Conservation (phyloP, 805 yeast species). For the Candida suzukii region DNA sequence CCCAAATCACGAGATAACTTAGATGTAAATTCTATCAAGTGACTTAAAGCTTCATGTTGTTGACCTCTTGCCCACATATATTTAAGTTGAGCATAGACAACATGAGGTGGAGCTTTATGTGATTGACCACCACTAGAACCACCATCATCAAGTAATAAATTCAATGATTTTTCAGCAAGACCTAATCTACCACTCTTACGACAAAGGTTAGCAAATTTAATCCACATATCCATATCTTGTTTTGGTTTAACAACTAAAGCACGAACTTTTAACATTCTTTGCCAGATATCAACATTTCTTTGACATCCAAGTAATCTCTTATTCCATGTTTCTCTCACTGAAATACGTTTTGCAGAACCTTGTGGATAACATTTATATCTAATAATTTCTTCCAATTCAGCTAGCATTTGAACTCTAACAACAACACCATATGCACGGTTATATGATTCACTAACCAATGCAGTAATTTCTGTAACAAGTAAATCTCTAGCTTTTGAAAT, state of each 20-base stretch:
- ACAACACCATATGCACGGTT: conserved; percentile 96
- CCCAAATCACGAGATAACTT: conserved; percentile 87
- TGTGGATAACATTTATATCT: conserved; percentile 80
- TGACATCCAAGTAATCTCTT: conserved; percentile 90
- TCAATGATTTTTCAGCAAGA: conserved; percentile 86
- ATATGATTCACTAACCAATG: conserved; percentile 90
- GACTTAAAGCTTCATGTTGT: conserved; percentile 77
- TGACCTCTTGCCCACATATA: conserved; percentile 96
- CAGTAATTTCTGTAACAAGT: conserved; percentile 87
- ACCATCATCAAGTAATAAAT: conserved; percentile 69
- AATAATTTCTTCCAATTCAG: conserved; percentile 93
- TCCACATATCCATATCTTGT: conserved; percentile 97
- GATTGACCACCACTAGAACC: conserved; percentile 19
- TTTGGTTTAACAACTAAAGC: conserved; percentile 91
- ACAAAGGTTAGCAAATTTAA: conserved; percentile 93
- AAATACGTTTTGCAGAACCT: conserved; percentile 69
- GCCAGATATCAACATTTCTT: conserved; percentile 98
- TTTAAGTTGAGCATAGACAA: conserved; percentile 93
- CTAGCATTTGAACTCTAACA: conserved; percentile 94
- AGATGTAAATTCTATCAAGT: conserved; percentile 83
- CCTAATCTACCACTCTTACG: conserved; percentile 90
- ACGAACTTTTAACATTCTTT: conserved; percentile 85
- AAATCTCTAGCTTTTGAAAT: conserved; percentile 82
- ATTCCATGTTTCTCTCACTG: conserved; percentile 90
- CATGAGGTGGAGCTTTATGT: conserved; percentile 90